Evolutionary conservation across 2,329 filamentous ascomycete genomes (phyloP), one percentile per base, ranked within the genome.

Genomic region (Trichoderma harzianum): DNA sequence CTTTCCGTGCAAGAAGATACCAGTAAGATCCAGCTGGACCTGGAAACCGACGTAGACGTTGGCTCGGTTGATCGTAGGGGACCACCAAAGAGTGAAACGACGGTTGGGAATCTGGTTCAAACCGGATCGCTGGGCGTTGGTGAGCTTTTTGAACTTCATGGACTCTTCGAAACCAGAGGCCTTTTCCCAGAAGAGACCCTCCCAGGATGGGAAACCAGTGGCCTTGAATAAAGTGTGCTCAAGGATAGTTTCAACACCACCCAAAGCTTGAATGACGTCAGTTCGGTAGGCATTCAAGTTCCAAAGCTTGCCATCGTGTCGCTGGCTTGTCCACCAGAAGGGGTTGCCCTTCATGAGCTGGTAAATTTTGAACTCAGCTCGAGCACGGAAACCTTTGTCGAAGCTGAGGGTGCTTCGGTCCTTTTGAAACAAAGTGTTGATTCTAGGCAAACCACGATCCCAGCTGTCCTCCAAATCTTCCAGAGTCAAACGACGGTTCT

Each of bases 31-130:
- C 65, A 99, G 88, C 79, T 99, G 96, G 34, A 99, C 96, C 80
- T 98, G 95, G 91, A 99, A 99, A 91, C 96, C 96, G 75, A 99
- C 95, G 77, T 98, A 98, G 21, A 99, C 96, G 78, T 98, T 98
- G 76, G 95, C 95, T 79, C 95, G 88, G 83, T 97, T 97, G 81
- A 97, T 97, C 0, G 93, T 97, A 0, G 92, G 91, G 1, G 92
- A 96, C 96, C 96, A 99, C 96, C 96, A 99, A 0, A 99, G 84
- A 0, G 96, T 98, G 82, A 99, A 99, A 1, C 96, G 94, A 89
- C 96, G 94, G 80, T 99, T 99, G 0, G 96, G 96, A 79, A 99
- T 99, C 79, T 99, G 96, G 80, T 98, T 98, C 34, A 99, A 83
- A 94, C 96, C 96, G 24, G 93, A 97, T 77, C 96, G 89, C 81